Evolutionary conservation across 805 yeast genomes (phyloP), one percentile per base, ranked within the genome.

Genomic region (Sugiyamaella marilandica): DNA sequence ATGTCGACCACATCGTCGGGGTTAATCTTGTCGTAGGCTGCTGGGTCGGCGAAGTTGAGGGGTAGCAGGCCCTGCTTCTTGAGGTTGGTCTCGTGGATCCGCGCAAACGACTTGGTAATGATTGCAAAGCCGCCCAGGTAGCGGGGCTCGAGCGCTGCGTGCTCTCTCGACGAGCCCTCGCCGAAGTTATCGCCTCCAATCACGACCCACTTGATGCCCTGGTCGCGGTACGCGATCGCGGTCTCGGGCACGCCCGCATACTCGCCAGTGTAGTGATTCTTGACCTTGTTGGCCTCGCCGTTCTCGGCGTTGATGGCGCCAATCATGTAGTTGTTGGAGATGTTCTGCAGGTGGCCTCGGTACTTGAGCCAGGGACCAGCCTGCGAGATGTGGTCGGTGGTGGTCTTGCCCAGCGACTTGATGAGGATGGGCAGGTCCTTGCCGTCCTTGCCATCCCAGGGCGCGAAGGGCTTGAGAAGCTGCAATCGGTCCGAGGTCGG

Each of bases 351-450:
- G 80, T 92, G 99, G 77, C 99, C 99, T 82, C 97, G 88, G 92
- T 92, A 92, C 80, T 92, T 92, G 82, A 92, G 87, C 99, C 99
- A 92, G 71, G 98, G 97, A 78, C 99, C 99, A 70, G 99, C 99
- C 95, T 89, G 91, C 68, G 98, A 92, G 69, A 92, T 92, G 79
- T 92, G 99, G 79, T 92, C 99, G 65, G 99, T 92, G 67, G 99
- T 92, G 73, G 97, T 91, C 83, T 92, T 92, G 78, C 97, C 98
- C 59, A 85, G 78, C 63, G 97, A 87, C 80, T 94, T 92, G 76
- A 92, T 88, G 77, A 92, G 84, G 66, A 92, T 92, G 75, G 97
- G 97, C 80, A 92, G 77, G 70, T 79, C 79, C 62, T 73, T 70
- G 66, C 95, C 89, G 71, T 92, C 98, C 80, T 89, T 86, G 73